phyloP scores from a whole-genome alignment of 495 filamentous ascomycete species.

The Aspergillus asperescens region DNA sequence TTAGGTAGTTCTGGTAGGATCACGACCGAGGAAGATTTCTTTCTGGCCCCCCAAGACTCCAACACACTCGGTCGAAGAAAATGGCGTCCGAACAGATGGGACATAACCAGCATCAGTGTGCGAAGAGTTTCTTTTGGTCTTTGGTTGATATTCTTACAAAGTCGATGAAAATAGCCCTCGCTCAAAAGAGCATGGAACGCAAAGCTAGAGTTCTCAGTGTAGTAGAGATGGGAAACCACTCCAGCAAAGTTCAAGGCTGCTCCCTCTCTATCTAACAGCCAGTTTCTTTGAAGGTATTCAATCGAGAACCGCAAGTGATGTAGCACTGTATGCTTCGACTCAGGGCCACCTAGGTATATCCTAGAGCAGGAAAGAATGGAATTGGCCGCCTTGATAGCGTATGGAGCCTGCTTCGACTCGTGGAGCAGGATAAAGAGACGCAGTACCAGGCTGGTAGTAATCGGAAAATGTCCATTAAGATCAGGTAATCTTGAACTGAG shows the following conservation, averaged over 20 bases:
- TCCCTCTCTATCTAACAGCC: slow-evolving; percentile 54
- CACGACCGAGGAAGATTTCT: slow-evolving; percentile 53
- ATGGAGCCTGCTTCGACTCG: slow-evolving; percentile 55
- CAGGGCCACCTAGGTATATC: slow-evolving; percentile 60
- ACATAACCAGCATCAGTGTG: slow-evolving; percentile 58
- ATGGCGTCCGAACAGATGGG: slow-evolving; percentile 61
- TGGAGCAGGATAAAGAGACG: slow-evolving; percentile 62
- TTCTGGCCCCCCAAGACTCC: slow-evolving; percentile 38
- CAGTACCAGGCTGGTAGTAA: slow-evolving; percentile 66
- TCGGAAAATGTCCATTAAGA: slow-evolving; percentile 71
- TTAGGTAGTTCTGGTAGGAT: slow-evolving; percentile 58
- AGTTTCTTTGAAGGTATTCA: slow-evolving; percentile 67
- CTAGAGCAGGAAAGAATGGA: slow-evolving; percentile 63
- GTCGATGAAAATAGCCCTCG: slow-evolving; percentile 58
- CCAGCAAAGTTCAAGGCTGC: slow-evolving; percentile 65
- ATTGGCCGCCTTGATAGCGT: slow-evolving; percentile 56
- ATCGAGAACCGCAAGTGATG: slow-evolving; percentile 77
- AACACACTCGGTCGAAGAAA: slow-evolving; percentile 35
- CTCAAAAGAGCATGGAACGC: slow-evolving; percentile 68
- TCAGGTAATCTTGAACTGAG: slow-evolving; percentile 67
- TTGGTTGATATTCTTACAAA: slow-evolving; percentile 49
- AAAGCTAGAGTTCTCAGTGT: slow-evolving; percentile 65
- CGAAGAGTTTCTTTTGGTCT: slow-evolving; percentile 34
- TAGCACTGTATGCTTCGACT: slow-evolving; percentile 57
- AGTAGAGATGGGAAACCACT: slow-evolving; percentile 63